These are phyloP conservation scores for Hypoxylon intermedium DNA, from an alignment of 495 filamentous ascomycete species.

Conservation along the genomic window DNA sequence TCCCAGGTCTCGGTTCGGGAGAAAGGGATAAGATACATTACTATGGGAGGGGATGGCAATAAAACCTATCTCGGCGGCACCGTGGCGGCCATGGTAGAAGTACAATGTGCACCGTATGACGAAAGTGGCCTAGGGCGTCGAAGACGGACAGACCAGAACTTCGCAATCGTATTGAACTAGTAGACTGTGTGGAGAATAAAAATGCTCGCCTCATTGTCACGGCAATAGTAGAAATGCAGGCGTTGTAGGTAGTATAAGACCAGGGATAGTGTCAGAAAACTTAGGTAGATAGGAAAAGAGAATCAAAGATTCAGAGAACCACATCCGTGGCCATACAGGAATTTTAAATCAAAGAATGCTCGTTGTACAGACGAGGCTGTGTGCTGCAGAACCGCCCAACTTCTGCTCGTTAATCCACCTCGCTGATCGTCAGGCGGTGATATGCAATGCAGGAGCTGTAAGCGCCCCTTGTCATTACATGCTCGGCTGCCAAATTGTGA, in stretches of 20 bases:
- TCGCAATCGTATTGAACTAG: background rate
- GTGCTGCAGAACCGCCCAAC: background rate
- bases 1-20: background rate
- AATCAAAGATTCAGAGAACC: background rate
- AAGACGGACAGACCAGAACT: background rate
- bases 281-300: background rate
- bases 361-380: background rate
- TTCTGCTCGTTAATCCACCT: background rate
- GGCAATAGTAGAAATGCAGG: no score
- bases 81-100: background rate
- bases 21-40: background rate
- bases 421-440: no score
- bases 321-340: background rate
- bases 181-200: background rate
- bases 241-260: no score
- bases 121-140: background rate
- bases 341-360: background rate
- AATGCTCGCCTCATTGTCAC: no score
- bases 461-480: background rate
- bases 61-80: background rate
- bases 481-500: background rate
- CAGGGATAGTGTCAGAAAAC: background rate
- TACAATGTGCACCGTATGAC: background rate
- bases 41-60: background rate
- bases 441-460: background rate